These are phyloP conservation scores for Aspergillus latus DNA, from an alignment of 2,329 filamentous ascomycete species.

Conservation along the genomic window DNA sequence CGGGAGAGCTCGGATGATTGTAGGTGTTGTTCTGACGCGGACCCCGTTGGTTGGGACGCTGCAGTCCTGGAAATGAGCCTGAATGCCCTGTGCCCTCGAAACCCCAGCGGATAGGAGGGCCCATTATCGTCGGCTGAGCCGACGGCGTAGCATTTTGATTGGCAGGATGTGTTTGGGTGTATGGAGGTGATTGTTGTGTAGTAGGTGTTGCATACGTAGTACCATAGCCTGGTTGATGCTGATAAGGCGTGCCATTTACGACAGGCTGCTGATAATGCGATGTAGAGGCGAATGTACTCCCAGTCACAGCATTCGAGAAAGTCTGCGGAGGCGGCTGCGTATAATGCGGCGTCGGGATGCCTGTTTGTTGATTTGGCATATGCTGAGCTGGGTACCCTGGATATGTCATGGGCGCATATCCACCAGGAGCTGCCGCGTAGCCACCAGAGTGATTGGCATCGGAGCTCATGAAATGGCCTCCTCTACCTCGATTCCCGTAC, in stretches of 20 bases:
- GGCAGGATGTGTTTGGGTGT: conserved; percentile 20
- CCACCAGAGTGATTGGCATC: conserved; percentile 20
- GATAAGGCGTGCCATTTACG: conserved; percentile 26
- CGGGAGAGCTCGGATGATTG: conserved; percentile 18
- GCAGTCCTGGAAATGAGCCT: conserved; percentile 45
- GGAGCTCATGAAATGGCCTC: conserved; percentile 26
- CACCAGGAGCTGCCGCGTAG: conserved; percentile 28
- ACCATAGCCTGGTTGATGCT: conserved; percentile 30
- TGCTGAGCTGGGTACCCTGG: conserved; percentile 30
- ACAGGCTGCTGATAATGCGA: conserved; percentile 29
- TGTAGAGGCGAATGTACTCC: conserved; percentile 23
- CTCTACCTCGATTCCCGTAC: conserved; percentile 33
- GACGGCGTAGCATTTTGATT: conserved; percentile 24
- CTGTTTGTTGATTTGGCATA: conserved; percentile 25
- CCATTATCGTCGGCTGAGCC: conserved; percentile 49
- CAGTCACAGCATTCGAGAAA: conserved; percentile 24
- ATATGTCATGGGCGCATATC: conserved; percentile 33
- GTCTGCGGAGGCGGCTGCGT: conserved; percentile 24
- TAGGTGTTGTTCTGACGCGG: conserved; percentile 26
- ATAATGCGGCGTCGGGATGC: conserved; percentile 28
- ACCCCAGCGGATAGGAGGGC: conserved; percentile 56
- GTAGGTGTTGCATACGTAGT: conserved; percentile 23
- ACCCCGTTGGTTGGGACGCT: conserved; percentile 30
- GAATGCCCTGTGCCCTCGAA: conserved; percentile 52
- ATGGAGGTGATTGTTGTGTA: conserved; percentile 25